Conservation (phyloP, 306 rosid genomes). For the Bauhinia variegata region DNA sequence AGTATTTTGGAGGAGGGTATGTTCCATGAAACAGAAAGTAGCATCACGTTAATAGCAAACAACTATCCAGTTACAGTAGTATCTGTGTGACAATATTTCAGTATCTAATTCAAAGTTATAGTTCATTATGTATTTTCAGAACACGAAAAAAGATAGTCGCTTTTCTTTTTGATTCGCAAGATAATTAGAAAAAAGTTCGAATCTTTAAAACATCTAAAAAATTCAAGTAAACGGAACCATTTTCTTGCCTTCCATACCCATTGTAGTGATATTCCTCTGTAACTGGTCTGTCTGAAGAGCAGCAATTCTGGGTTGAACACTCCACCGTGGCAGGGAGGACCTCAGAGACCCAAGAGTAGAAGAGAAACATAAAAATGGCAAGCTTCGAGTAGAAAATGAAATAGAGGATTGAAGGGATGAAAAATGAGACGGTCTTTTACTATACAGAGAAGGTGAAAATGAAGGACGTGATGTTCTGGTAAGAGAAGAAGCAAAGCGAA, state of each 20-base stretch:
- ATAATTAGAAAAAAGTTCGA: not conserved
- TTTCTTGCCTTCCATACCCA: not conserved
- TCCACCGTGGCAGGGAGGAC: slow-evolving; percentile 17
- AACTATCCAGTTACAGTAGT: not conserved
- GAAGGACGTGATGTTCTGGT: not conserved
- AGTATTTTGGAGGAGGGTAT: not conserved
- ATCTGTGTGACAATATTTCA: no score
- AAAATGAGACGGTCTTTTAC: not conserved
- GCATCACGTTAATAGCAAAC: not conserved
- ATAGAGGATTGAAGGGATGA: not conserved
- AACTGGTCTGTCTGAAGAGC: not conserved
- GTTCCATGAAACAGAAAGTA: not conserved
- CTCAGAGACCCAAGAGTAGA: slow-evolving; percentile 19
- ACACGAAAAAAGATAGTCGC: no score
- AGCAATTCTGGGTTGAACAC: slow-evolving; percentile 1
- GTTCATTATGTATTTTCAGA: no score
- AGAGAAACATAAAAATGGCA: not conserved
- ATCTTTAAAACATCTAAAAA: no score
- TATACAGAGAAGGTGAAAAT: no score
- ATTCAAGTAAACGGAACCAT: not conserved
- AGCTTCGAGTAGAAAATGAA: slow-evolving; percentile 2
- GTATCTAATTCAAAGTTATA: no score
- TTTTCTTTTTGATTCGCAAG: not conserved
- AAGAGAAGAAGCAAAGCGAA: slow-evolving; percentile 11
- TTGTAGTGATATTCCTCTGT: slow-evolving; percentile 17